A percentile compares a stretch with the other conserved stretches of the same genome.
Evolutionary conservation across 352 stramenopile genomes (phyloP).

Genomic region (Pythium monospermum): DNA sequence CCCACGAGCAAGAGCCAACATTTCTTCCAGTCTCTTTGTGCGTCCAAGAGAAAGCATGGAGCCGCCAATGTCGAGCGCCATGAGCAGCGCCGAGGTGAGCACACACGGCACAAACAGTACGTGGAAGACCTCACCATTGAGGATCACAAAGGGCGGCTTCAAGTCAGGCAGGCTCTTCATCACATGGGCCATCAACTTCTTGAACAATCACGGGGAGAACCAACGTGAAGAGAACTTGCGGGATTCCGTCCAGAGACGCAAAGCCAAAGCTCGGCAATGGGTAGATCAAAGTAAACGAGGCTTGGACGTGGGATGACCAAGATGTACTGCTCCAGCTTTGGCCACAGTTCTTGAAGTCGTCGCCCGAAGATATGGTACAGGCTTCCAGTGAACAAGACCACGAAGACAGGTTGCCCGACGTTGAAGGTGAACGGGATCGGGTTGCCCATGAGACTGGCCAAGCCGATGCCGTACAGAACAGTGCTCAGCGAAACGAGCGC

Average conservation of each 20-base stretch:
- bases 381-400: neutral
- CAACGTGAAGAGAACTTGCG: slow-evolving; percentile 1
- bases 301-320: neutral
- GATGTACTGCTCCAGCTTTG: neutral
- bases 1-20: neutral
- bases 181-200: slow-evolving; percentile 23
- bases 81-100: neutral
- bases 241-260: neutral
- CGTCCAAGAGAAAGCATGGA: neutral
- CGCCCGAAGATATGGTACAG: neutral
- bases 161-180: slow-evolving; percentile 12
- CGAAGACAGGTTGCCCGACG: neutral
- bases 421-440: neutral
- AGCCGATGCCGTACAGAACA: neutral
- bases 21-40: neutral
- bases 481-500: neutral
- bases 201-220: slow-evolving; percentile 30
- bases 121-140: slow-evolving; percentile 18
- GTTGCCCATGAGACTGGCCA: neutral
- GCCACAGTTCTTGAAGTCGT: neutral
- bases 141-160: slow-evolving; percentile 14
- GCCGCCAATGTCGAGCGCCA: neutral
- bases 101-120: slow-evolving; percentile 5
- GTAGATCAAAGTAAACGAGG: neutral
- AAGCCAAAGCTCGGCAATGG: neutral